Evolutionary conservation across 2,329 filamentous ascomycete genomes (phyloP).

Genomic region (Thielaviopsis cerberus): DNA sequence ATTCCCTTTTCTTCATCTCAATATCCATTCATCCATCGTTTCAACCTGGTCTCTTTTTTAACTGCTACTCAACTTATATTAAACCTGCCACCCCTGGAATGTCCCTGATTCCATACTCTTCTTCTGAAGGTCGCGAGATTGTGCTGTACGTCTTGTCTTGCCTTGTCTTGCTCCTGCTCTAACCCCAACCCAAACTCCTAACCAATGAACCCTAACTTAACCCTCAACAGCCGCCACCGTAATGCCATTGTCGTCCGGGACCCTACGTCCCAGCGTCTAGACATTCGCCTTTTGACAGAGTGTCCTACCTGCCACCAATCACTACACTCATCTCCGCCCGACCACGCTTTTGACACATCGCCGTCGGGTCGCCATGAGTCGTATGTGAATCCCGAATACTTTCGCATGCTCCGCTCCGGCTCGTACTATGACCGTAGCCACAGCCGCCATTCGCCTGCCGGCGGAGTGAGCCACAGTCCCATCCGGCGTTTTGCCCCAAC

Average conservation of each 20-base stretch:
- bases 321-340: constrained; percentile 31
- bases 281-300: constrained; percentile 56
- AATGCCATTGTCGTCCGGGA: constrained; percentile 88
- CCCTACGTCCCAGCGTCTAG: constrained; percentile 64
- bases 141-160: constrained; percentile 50
- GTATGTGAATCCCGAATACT: constrained; percentile 84
- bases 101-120: constrained; percentile 61
- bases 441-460: constrained; percentile 25
- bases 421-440: constrained; percentile 13
- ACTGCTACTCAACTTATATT: too few species aligned
- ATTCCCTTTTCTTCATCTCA: too few species aligned
- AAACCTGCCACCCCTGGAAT: constrained; percentile 17
- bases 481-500: background rate
- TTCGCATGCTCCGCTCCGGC: constrained; percentile 64
- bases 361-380: constrained; percentile 30
- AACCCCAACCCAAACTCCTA: background rate
- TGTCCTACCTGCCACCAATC: constrained; percentile 86
- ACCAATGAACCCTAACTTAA: background rate
- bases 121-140: constrained; percentile 56
- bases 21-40: too few species aligned
- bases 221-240: constrained; percentile 54
- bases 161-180: background rate
- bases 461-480: background rate
- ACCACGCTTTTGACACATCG: constrained; percentile 27
- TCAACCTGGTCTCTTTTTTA: too few species aligned